Evolutionary conservation across 2,329 filamentous ascomycete species (phyloP), one percentile per base, ranked within the genome.

Genomic region (Pezicula carpinea): DNA sequence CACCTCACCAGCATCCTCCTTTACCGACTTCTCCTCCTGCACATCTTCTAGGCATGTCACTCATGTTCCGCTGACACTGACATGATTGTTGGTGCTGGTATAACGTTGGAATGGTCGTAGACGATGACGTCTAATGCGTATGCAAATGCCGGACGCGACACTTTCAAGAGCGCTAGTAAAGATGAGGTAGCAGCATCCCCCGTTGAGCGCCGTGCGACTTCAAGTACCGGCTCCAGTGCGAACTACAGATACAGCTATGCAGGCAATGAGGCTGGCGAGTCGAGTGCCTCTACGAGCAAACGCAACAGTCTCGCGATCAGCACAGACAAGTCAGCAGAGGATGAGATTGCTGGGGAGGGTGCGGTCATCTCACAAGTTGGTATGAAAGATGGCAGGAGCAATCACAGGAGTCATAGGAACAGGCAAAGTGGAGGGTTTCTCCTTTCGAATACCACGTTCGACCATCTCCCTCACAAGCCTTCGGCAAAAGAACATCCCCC

Each of bases 181-280:
- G 52, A 62, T 60, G 48, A 55, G 46, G 39, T 45, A 39, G 34
- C 54, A 60, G 33, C 55, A 38, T 47, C 54, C 14, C 52, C 51
- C 33, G 42, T 53, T 39, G 48, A 58, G 26, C 55, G 49, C 38
- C 51, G 50, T 39, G 53, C 52, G 15, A 58, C 48, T 14, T 50
- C 51, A 26, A 58, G 53, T 41, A 53, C 53, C 3, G 55, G 52
- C 14, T 53, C 54, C 7, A 56, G 51, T 29, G 50, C 51, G 1
- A 51, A 40, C 5, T 47, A 51, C 58, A 62, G 53, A 60, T 64
- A 40, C 42, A 68, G 67, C 53, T 55, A 61, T 50, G 61, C 56
- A 11, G 69, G 68, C 56, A 66, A 70, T 55, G 72, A 74, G 38
- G 67, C 66, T 7, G 71, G 69, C 51, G 72, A 73, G 55, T 69